Base-by-base conservation (phyloP, 164 flowering plant species). In the Tetracentron sinense region DNA sequence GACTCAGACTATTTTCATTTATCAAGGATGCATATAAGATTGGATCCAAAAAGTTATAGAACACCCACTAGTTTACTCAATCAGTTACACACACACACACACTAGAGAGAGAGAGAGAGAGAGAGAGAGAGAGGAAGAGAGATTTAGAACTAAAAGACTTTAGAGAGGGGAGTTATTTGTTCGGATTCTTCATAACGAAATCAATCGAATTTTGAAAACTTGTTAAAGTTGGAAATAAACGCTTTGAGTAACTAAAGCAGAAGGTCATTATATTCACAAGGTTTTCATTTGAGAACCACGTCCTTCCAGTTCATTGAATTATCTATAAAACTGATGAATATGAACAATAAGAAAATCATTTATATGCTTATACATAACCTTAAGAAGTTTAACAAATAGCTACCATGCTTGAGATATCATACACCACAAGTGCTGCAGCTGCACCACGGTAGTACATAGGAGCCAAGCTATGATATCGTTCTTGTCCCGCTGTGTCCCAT, bases 361-460 rank as follows among this genome's bases (percentile, higher is more conserved):
- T 28, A 46, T 29, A 55, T 2, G 26, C 26, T 33, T 5, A 57
- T 25, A 55, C 8, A 23, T n/a, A 25, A 17, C 20, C 27, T 14
- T 30, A 12, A 10, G 35, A 55, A 16, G 28, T 31, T 21, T 22
- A 19, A 16, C 23, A 14, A 38, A 47, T 21, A 68, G 27, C 14
- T 79, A 88, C 96, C 85, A 60, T 76, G 85, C 80, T 85, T 67
- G 97, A 77, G 63, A 92, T 80, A 70, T 92, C 97, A 75, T 92
- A 92, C 2, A 87, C 88, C 56, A 89, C 83, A 65, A 89, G 85
- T 56, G 96, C 94, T 26, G 90, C 97, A 44, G 94, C 89, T 60
- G 97, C 96, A 65, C 97, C 96, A n/a, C 96, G 90, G 61, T 87
- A 87, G 66, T 89, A 89, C 92, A 89, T 89, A 0, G 96, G 96